Percentiles rank a stretch among this genome's conserved stretches.
Conservation (phyloP, 768 basidiomycete species). For the Xerocomellus intermedius region DNA sequence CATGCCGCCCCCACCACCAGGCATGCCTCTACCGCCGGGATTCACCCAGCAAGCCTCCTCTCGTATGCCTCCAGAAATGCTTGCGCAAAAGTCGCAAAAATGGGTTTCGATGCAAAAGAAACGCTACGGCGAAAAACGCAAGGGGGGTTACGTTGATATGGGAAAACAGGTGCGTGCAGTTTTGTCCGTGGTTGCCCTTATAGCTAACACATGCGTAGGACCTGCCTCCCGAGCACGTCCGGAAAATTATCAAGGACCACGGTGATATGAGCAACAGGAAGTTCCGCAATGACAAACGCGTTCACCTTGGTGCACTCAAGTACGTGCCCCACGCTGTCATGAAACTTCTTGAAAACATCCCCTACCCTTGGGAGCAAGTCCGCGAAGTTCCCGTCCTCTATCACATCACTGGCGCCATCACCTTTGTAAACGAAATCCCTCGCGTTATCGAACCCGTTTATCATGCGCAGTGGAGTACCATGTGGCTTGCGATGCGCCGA, state of each 20-base stretch:
- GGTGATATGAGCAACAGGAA: conserved; percentile 99
- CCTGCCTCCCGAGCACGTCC: conserved; percentile 94
- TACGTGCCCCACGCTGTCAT: conserved; percentile 99
- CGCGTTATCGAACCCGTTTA: conserved; percentile 96
- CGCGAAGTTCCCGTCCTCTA: conserved; percentile 98
- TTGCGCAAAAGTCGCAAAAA: conserved; percentile 92
- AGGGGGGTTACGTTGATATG: conserved; percentile 87
- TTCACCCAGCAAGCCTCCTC: conserved; percentile 36
- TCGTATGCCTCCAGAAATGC: conserved; percentile 60
- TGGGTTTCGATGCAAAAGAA: conserved; percentile 94
- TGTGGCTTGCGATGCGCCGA: conserved; percentile 99
- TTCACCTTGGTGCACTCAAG: conserved; percentile 96
- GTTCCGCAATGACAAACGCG: conserved; percentile 98
- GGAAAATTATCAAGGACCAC: conserved; percentile 99
- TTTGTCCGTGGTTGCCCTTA: not conserved
- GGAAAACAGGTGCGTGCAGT: conserved; percentile 77
- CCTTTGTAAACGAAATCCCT: conserved; percentile 98
- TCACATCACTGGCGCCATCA: conserved; percentile 99
- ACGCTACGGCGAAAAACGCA: conserved; percentile 88
- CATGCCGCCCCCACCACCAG: conserved; percentile 42
- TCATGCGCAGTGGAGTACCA: conserved; percentile 98
- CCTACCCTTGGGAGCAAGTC: conserved; percentile 98
- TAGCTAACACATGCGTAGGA: conserved; percentile 50
- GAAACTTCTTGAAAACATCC: conserved; percentile 98
- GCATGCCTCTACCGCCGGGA: conserved; percentile 38